Conservation (phyloP, 2,329 filamentous ascomycete species). For the Xylaria sp. region DNA sequence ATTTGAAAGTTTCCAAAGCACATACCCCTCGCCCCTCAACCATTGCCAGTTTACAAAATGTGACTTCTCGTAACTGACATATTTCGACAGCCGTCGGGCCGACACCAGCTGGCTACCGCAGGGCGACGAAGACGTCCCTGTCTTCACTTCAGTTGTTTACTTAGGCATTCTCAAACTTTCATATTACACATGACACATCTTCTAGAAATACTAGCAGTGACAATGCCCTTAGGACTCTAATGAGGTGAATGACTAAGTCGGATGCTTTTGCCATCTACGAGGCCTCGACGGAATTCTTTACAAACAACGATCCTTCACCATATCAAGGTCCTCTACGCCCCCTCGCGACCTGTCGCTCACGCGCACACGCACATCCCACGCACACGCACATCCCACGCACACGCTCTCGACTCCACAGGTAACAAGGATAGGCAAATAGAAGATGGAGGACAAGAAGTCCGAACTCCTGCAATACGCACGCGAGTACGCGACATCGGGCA, state of each 20-base stretch:
- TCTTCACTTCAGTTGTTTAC: neutral
- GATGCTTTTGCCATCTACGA: neutral
- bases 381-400: neutral
- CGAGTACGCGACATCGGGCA: conserved; percentile 66
- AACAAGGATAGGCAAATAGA: neutral
- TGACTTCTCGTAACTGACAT: neutral
- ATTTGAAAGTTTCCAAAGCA: conserved; percentile 17
- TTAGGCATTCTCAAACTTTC: neutral
- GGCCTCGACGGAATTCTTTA: neutral
- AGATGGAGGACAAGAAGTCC: conserved; percentile 54
- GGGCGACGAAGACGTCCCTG: neutral
- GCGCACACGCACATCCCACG: neutral
- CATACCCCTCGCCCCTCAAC: neutral
- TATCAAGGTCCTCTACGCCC: neutral
- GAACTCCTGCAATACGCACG: conserved; percentile 64
- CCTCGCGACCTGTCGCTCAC: conserved; percentile 1
- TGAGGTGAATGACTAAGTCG: conserved; percentile 3
- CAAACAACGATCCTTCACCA: neutral
- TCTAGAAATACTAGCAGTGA: neutral
- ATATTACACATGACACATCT: neutral
- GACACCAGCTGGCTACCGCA: conserved; percentile 8
- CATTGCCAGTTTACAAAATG: neutral
- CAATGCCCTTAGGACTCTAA: neutral
- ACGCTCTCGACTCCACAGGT: neutral
- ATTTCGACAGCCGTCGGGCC: neutral